Base-by-base conservation (phyloP, 495 filamentous ascomycete genomes). In the Trichoderma virens region DNA sequence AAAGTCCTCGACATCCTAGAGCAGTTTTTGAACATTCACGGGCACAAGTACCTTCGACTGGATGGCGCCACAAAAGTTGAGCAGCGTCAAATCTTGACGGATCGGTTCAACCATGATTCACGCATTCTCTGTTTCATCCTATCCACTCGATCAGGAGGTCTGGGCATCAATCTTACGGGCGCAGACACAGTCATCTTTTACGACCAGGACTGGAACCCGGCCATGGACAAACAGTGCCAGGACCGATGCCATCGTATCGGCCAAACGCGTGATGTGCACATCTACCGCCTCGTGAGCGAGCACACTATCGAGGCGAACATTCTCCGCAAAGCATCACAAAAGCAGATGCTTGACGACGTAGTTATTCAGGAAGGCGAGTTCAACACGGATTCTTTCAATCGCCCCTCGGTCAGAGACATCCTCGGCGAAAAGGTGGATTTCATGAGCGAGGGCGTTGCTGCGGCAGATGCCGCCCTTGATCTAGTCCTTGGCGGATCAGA, bases 171-270 rank as follows among this genome's bases (percentile, higher is more conserved):
- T 70, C 79, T 99, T 18, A 98, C 94, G 0, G 95, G 94, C 35
- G 95, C 95, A 28, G 94, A 97, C 74, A 96, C 94, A 0, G 95
- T 99, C 70, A 98, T 99, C 70, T 99, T 99, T 78, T 99, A 99
- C 76, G 95, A 99, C 73, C 85, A 97, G 51, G 95, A 99, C 76
- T 99, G 95, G 95, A 99, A 99, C 68, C 95, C 95, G 0, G 95
- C 95, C 13, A 99, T 99, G 95, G 95, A 99, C 75, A 97, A 97
- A 71, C 95, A 99, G 74, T 99, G 95, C 72, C 95, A 98, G 76
- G 95, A 99, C 72, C 88, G 95, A 67, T 93, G 90, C 67, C 95
- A 99, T 74, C 92, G 95, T 62, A 99, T 99, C 70, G 95, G 95
- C 3, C 95, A 99, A 75, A 98, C 95, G 0, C 87, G 95, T 31